These are phyloP conservation scores for Poa pratensis DNA, from an alignment of 176 grass and related monocot genomes.

Conservation along the genomic window DNA sequence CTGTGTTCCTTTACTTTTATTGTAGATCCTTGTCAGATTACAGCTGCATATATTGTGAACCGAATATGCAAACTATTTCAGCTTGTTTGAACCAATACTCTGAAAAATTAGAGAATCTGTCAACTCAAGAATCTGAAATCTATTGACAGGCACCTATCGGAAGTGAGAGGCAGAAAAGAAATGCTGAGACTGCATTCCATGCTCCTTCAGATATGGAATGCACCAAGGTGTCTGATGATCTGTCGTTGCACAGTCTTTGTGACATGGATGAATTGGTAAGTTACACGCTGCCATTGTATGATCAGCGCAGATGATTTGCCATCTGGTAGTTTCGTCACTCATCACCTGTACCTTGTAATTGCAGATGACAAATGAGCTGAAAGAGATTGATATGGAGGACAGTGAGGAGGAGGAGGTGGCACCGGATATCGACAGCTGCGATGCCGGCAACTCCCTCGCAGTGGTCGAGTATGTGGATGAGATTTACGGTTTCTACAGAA, in stretches of 20 bases:
- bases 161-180: constrained; percentile 67
- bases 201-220: constrained; percentile 53
- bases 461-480: constrained; percentile 88
- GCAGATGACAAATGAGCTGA: constrained; percentile 60
- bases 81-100: constrained; percentile 10
- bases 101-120: neutral
- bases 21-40: neutral
- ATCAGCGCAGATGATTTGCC: neutral
- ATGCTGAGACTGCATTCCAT: constrained; percentile 41
- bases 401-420: constrained; percentile 51
- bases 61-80: neutral
- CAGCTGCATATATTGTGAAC: neutral
- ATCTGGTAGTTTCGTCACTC: neutral
- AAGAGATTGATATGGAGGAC: constrained; percentile 93
- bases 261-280: constrained; percentile 69
- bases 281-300: neutral
- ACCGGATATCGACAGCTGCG: constrained; percentile 77
- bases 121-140: neutral
- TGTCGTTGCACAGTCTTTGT: constrained; percentile 39
- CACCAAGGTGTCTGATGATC: constrained; percentile 43
- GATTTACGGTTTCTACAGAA: constrained; percentile 74
- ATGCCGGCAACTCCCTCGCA: constrained; percentile 72
- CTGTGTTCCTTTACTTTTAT: neutral
- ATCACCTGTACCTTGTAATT: constrained; percentile 26
- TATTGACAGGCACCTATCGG: constrained; percentile 54